Base-by-base conservation (phyloP, 352 stramenopile species). In the Halophytophthora batemanensis region DNA sequence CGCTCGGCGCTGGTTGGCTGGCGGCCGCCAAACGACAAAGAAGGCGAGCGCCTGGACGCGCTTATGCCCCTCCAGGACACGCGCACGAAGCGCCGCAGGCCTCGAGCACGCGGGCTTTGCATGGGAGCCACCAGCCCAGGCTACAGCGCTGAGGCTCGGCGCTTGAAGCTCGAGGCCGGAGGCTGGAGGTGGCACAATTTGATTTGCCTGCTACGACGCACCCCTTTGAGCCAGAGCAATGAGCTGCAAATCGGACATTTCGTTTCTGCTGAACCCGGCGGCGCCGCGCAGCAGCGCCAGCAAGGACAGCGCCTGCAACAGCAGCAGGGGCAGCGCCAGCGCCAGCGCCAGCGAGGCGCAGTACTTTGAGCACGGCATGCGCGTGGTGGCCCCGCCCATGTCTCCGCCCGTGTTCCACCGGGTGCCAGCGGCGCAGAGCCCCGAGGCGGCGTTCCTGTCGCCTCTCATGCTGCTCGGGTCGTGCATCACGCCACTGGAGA, bases 181-280 rank as follows among this genome's bases (percentile, higher is more conserved):
- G 25, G 25, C 4, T 31, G 4, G 25, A 31, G 8, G 25, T 31
- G 25, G 25, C 25, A 31, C 25, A 31, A 31, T 31, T 31, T 4
- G 25, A 31, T 31, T 31, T 31, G 25, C 25, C 8, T 31, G 25
- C 25, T 8, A 31, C 25, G 25, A 31, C 25, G 25, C 25, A 35
- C 50, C 23, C n/a, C n/a, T n/a, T n/a, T n/a, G n/a, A n/a, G n/a
- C n/a, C n/a, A 46, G n/a, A 39, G 38, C 29, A 17, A 77, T 77
- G 68, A 59, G 52, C 39, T 45, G 35, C 56, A 78, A 78, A 45
- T 64, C 62, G 36, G 49, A 69, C 51, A 71, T 78, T 40, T 60
- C 65, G 22, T 75, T 78, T 53, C 59, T 78, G 37, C 56, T 78
- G 53, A 78, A 78, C 55, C 65, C 69, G 11, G 53, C 31, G n/a